Evolutionary conservation across 345 rosid species (phyloP), one percentile per base, ranked within the genome.

Genomic region (Luvunga scandens): DNA sequence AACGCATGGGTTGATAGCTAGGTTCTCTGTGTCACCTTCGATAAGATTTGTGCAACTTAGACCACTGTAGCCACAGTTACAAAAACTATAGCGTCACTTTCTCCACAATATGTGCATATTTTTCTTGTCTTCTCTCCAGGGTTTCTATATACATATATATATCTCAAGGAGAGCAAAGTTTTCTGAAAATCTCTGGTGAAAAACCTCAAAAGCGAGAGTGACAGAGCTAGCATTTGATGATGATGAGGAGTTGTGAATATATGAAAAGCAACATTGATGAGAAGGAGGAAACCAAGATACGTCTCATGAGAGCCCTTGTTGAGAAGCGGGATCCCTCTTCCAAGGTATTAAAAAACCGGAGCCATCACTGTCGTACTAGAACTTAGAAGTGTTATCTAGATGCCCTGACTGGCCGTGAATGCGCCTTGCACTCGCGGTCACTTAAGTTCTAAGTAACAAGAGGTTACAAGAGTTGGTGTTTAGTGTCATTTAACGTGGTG

Each of bases 301-400:
- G 36, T 70, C 83, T 72, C 13, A 76, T 86, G 87, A 86, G 84
- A 77, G 69, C 36, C 75, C 39, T 76, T 48, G 80, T 83, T 38
- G 80, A 86, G 75, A 81, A 10, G 30, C 79, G 82, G 39, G 84
- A 86, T 73, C 83, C 87, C 13, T 78, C 87, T 76, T 76, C 86
- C 70, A 82, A 78, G 86, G 89, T 82, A 53, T 1, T 53, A 0
- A 19, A 53, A 48, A 18, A 19, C 21, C 18, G 57, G 21, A 53
- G 50, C 18, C 18, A 13, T 45, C 18, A 13, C 10, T 42, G 50
- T 45, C 13, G 18, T 45, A 13, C 3, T 1, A 45, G 2, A 45
- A 45, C 18, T 13, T 1, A 45, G 2, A 45, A 45, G 50, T 45
- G 50, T 45, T 12, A 14, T 45, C 13, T 45, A 12, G 14, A 13